Evolutionary conservation across 495 filamentous ascomycete genomes (phyloP).

Genomic region (Aspergillus coremiiformis): DNA sequence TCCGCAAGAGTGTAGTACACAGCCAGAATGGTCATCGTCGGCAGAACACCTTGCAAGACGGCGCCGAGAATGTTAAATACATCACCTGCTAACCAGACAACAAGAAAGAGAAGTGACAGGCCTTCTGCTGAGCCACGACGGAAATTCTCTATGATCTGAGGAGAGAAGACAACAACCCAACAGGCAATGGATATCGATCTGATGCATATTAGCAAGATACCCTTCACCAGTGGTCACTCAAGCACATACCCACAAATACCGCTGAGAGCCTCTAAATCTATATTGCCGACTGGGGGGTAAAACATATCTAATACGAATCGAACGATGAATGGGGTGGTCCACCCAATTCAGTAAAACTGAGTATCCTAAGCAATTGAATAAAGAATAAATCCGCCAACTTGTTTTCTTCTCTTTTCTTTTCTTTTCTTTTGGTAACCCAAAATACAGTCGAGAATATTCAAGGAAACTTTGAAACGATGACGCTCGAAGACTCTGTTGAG

Average conservation of each 20-base stretch:
- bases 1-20: constrained; percentile 95
- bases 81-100: constrained; percentile 88
- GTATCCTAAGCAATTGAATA: not conserved
- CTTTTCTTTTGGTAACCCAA: not conserved
- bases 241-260: constrained; percentile 69
- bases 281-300: constrained; percentile 55
- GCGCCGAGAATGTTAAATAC: constrained; percentile 94
- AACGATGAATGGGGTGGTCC: constrained; percentile 11
- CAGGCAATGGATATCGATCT: constrained; percentile 94
- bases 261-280: constrained; percentile 81
- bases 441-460: not conserved
- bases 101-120: constrained; percentile 80
- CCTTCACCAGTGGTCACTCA: not conserved
- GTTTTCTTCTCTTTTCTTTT: too few relatives aligned
- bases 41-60: constrained; percentile 85
- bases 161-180: constrained; percentile 96
- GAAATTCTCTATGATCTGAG: constrained; percentile 95
- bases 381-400: too few relatives aligned
- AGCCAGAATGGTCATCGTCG: constrained; percentile 93
- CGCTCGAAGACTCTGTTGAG: constrained; percentile 4
- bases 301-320: constrained; percentile 46
- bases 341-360: not conserved
- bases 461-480: constrained; percentile 3
- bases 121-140: constrained; percentile 79
- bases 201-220: constrained; percentile 7